A percentile compares a stretch with the other conserved stretches of the same genome.
Conservation (phyloP, 768 basidiomycete genomes). For the Lactarius hengduanensis region DNA sequence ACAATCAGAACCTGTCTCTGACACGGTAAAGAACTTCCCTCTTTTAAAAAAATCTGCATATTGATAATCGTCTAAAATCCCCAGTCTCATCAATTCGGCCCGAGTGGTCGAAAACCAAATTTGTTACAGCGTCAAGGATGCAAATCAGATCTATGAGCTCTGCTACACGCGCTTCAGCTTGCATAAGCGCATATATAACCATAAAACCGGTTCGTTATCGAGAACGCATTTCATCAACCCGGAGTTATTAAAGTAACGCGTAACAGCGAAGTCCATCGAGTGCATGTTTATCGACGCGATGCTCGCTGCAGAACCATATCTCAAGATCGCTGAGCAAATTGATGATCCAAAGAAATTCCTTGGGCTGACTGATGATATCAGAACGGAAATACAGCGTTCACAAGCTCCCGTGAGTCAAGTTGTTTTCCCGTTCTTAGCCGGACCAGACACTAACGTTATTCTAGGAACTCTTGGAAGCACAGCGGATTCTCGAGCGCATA, state of each 20-base stretch:
- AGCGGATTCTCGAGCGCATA: conserved; percentile 61
- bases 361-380: conserved; percentile 66
- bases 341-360: conserved; percentile 59
- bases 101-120: conserved; percentile 74
- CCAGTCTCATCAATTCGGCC: conserved; percentile 69
- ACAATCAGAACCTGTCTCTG: conserved; percentile 51
- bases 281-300: conserved; percentile 84
- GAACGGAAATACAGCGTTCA: conserved; percentile 56
- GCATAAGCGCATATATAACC: conserved; percentile 82
- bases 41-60: neutral
- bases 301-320: conserved; percentile 59
- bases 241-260: neutral
- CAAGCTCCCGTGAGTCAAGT: conserved; percentile 45
- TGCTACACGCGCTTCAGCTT: conserved; percentile 72
- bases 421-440: neutral
- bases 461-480: conserved; percentile 60
- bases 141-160: conserved; percentile 70
- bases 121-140: conserved; percentile 81
- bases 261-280: conserved; percentile 72
- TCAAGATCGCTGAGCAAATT: conserved; percentile 59
- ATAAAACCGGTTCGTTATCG: conserved; percentile 60
- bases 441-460: conserved; percentile 6
- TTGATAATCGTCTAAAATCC: neutral
- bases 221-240: neutral
- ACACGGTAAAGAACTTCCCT: conserved; percentile 39